phyloP scores from a whole-genome alignment of 345 rosid genomes.

The Gossypioides kirkii region DNA sequence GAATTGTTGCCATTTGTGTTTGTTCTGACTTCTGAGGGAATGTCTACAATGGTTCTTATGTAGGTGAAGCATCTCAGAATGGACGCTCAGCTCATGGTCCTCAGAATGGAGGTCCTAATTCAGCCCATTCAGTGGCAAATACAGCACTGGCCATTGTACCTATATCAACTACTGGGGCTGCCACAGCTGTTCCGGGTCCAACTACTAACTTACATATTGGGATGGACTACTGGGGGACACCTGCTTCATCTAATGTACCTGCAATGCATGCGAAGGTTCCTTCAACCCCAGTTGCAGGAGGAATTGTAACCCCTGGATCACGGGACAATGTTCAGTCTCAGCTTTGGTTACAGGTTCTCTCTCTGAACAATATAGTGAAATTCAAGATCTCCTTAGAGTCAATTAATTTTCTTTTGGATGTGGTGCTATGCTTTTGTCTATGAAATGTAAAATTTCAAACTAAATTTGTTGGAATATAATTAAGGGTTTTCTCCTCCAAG shows the following conservation, averaged over 20 bases:
- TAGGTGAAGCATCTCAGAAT: conserved; percentile 70
- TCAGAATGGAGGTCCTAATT: conserved; percentile 60
- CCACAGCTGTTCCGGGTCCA: conserved; percentile 67
- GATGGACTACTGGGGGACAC: conserved; percentile 96
- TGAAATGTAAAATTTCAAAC: background rate
- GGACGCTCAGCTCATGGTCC: conserved; percentile 59
- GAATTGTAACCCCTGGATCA: conserved; percentile 51
- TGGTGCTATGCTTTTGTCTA: background rate
- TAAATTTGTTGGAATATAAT: background rate
- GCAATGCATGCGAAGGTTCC: conserved; percentile 71
- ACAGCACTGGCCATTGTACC: conserved; percentile 59
- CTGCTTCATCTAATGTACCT: conserved; percentile 54
- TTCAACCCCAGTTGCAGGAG: conserved; percentile 64
- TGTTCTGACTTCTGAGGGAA: conserved; percentile 8
- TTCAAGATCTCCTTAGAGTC: background rate
- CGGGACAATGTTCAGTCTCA: conserved; percentile 70
- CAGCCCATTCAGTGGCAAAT: conserved; percentile 41
- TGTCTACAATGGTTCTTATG: conserved; percentile 21
- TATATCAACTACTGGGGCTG: conserved; percentile 48
- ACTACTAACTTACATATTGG: conserved; percentile 93
- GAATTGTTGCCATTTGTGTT: background rate
- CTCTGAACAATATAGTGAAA: background rate
- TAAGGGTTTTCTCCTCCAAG: conserved; percentile 2
- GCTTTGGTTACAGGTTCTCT: conserved; percentile 75
- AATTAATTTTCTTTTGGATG: background rate